phyloP scores from a whole-genome alignment of 2,329 filamentous ascomycete genomes.

The Penicillium crustosum region DNA sequence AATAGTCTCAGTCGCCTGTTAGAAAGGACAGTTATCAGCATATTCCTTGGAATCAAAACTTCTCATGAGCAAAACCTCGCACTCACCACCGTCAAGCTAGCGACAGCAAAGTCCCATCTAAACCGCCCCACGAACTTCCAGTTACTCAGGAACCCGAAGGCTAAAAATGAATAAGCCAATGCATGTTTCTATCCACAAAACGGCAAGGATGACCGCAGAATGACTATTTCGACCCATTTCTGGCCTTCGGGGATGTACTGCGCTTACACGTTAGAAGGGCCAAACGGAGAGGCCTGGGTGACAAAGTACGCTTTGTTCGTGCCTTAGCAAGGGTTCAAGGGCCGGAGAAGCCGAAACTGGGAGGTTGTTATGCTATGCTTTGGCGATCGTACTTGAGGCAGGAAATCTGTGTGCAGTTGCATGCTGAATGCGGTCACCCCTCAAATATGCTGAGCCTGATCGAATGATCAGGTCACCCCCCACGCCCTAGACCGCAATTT shows the following conservation, averaged over 20 bases:
- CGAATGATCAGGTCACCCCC: too few species aligned
- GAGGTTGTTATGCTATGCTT: too few species aligned
- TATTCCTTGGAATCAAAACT: neutral
- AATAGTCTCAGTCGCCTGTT: constrained; percentile 4
- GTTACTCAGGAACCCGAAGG: constrained; percentile 21
- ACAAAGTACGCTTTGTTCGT: too few species aligned
- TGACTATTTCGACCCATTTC: constrained; percentile 3
- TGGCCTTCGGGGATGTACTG: neutral
- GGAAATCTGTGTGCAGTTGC: too few species aligned
- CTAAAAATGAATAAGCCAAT: constrained; percentile 18
- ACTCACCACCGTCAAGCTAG: constrained; percentile 18
- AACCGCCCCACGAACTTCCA: constrained; percentile 16
- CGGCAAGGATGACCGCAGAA: constrained; percentile 9
- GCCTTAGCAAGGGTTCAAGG: too few species aligned
- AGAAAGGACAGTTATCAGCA: neutral
- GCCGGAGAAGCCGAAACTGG: too few species aligned
- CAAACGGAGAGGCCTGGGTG: too few species aligned
- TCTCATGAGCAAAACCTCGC: neutral
- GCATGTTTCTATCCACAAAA: constrained; percentile 20
- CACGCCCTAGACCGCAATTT: too few species aligned
- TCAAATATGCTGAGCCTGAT: too few species aligned
- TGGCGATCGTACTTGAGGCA: too few species aligned
- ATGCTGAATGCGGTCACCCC: too few species aligned
- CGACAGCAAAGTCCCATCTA: constrained; percentile 21
- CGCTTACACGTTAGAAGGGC: too few species aligned